These are phyloP conservation scores for Psidium friedrichsthalianum DNA, from an alignment of 345 rosid genomes.

Conservation along the genomic window DNA sequence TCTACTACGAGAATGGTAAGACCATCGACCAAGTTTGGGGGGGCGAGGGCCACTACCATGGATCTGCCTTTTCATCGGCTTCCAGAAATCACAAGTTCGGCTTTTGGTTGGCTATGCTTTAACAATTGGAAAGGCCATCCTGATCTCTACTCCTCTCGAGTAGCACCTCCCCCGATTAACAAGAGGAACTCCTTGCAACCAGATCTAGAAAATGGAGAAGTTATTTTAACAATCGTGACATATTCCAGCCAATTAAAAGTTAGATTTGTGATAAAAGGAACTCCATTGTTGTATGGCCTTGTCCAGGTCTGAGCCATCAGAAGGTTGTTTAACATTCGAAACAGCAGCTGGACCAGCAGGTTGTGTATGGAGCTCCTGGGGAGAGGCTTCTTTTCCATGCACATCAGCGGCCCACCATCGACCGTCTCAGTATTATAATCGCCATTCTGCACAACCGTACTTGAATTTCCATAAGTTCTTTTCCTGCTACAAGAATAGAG, in stretches of 20 bases:
- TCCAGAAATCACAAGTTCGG: conserved; percentile 30
- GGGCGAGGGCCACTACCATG: conserved; percentile 37
- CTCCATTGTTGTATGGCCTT: too few species aligned
- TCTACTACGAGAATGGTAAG: conserved; percentile 50
- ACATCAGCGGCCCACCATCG: conserved; percentile 8
- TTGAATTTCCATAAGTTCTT: too few species aligned
- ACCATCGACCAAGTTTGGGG: conserved; percentile 45
- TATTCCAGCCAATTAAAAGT: too few species aligned
- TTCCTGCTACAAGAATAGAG: too few species aligned
- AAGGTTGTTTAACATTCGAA: too few species aligned
- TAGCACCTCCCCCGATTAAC: not conserved
- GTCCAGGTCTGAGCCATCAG: too few species aligned
- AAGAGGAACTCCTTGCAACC: too few species aligned
- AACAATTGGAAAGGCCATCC: conserved; percentile 30
- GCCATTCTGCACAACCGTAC: too few species aligned
- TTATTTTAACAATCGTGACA: too few species aligned
- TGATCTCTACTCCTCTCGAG: not conserved
- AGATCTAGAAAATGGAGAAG: too few species aligned
- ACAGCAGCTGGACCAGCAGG: not conserved
- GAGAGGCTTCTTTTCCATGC: conserved; percentile 12
- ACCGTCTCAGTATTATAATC: not conserved
- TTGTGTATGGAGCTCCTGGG: conserved; percentile 8
- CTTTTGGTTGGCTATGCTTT: conserved; percentile 32
- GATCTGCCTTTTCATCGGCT: conserved; percentile 34
- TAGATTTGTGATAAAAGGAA: too few species aligned